Base-by-base conservation (phyloP, 768 basidiomycete genomes). In the Tricholoma sp. region DNA sequence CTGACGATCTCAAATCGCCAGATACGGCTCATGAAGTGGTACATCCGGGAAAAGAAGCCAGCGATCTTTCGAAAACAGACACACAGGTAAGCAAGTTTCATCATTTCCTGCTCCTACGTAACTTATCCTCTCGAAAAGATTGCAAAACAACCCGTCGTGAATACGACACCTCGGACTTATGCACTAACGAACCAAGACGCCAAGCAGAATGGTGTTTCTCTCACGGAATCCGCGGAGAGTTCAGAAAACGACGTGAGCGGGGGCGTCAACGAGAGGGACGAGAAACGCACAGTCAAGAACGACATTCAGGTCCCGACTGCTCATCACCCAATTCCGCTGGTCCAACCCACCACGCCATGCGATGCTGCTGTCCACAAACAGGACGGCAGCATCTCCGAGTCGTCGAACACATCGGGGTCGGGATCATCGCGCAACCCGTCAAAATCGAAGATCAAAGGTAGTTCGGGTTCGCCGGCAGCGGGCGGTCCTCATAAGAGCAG, bases 401-500 rank as follows among this genome's bases (percentile, higher is more conserved):
- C 46, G 16, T 47, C 52, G 41, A 52, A 54, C 16, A 50, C 50
- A 5, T 50, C 60, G 27, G 43, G 29, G 8, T 19, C 60, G 27
- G 43, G 29, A 5, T 19, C 24, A 5, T 24, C 45, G 21, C 47
- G 29, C 27, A 39, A 47, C 8, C 19, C 21, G 18, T 14, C 51
- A 2, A 35, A 50, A 19, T 39, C 58, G 27, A 60, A 58, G 45
- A 50, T 54, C 22, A 47, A 35, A n/a, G 14, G 39, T 32, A 11
- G 45, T n/a, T n/a, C 34, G 50, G 16, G 24, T 43, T 19, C 24
- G 21, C 35, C n/a, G n/a, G n/a, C 58, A 10, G 24, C 59, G 31
- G 61, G 59, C 22, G 55, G 55, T 12, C 46, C 54, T 50, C 67
- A 60, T 49, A 72, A 66, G 50, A 59, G 64, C 16, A 66, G 60